Percentiles rank a stretch among this genome's conserved stretches.
phyloP scores from a whole-genome alignment of 2,329 filamentous ascomycete species.

The Orbilia oligospora region DNA sequence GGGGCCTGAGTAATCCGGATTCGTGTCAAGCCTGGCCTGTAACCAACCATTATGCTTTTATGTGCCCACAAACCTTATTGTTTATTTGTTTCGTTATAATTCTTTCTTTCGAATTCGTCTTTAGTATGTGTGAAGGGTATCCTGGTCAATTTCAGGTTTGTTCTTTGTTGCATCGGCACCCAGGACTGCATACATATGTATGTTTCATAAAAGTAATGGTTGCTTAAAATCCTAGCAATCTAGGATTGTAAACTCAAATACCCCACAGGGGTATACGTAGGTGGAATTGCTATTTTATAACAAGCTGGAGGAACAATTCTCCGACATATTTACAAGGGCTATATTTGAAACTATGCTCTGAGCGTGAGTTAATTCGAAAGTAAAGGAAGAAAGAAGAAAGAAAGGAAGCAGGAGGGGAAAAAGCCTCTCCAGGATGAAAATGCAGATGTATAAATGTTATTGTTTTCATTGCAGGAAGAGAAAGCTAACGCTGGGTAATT shows the following conservation, averaged over 20 bases:
- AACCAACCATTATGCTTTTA: too few species aligned
- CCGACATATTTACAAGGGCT: neutral
- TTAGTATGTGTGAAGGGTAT: neutral
- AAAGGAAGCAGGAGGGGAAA: too few species aligned
- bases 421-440: neutral
- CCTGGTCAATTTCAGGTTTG: neutral
- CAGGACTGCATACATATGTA: neutral
- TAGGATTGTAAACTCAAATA: slow-evolving; percentile 15
- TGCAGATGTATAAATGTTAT: neutral
- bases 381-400: neutral
- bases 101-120: too few species aligned
- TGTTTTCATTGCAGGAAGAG: neutral
- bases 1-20: too few species aligned
- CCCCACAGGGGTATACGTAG: neutral
- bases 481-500: neutral
- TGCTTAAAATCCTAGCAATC: neutral
- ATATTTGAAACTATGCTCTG: slow-evolving; percentile 6
- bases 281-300: neutral
- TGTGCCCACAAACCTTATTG: too few species aligned
- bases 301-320: slow-evolving; percentile 16
- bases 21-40: too few species aligned
- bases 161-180: neutral
- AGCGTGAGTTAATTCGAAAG: neutral
- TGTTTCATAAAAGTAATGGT: slow-evolving; percentile 13
- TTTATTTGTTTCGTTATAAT: too few species aligned